Evolutionary conservation across 2,329 filamentous ascomycete genomes (phyloP), one percentile per base, ranked within the genome.

Genomic region (Exophiala lecanii-corni): DNA sequence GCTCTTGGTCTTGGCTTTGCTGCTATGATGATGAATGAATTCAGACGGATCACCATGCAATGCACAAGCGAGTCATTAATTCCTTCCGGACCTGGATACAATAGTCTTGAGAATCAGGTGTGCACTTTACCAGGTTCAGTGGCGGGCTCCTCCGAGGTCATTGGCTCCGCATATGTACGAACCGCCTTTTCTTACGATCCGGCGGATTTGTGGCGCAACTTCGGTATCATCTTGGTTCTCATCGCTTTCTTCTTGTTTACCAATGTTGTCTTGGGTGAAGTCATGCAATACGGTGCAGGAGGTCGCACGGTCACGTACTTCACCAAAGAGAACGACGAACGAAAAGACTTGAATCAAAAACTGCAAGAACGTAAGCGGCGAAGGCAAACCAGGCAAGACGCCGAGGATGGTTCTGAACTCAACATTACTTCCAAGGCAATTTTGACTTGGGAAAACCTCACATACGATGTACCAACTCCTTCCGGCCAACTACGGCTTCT

Each of bases 11-110:
- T 92, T 2, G 78, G 81, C 0, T 94, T 95, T 59, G 76, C 82
- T 9, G 71, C 80, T 2, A 64, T 95, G 64, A 92, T 94, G 86
- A 79, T 86, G 56, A 95, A 94, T 57, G 89, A 95, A 59, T 94
- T 95, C 57, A 73, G 74, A 25, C 67, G 76, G 9, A 70, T 86
- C 31, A 73, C 81, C 19, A 69, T 94, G 60, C 79, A 75, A 0
- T 95, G 89, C 57, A 78, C 76, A 0, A 70, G 71, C 2, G 72
- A 76, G 33, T 86, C 79, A 0, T 67, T 94, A 3, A 72, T 94
- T 15, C 88, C 88, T 0, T 76, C 71, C 3, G 88, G 87, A 0
- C 71, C 77, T 1, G 77, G 74, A 1, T 94, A 94, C 55, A 70
- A 67, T 45, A 74, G 89, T 47, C 80, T 89, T 57, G 70, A 77